These are phyloP conservation scores for Andrographis paniculata DNA, from an alignment of 305 asterid species.

Conservation along the genomic window DNA sequence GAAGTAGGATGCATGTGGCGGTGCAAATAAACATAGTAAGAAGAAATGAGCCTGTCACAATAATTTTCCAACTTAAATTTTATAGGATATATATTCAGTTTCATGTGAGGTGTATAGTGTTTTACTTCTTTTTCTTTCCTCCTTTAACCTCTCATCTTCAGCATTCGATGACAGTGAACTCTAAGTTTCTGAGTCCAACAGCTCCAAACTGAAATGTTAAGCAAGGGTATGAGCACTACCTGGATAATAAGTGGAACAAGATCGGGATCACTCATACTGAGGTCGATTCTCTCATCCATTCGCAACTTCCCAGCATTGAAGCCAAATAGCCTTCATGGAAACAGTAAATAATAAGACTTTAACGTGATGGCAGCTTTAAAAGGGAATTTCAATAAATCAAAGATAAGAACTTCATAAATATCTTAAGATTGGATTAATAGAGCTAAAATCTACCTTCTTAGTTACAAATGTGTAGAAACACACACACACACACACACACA, in stretches of 20 bases:
- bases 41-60: too few relatives aligned
- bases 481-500: background rate
- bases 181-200: background rate
- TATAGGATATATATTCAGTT: background rate
- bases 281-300: constrained; percentile 88
- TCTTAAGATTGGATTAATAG: background rate
- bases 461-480: background rate
- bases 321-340: constrained; percentile 75
- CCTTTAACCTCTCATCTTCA: background rate
- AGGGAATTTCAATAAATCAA: background rate
- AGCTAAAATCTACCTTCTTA: background rate
- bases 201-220: constrained; percentile 5
- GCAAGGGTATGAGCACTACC: constrained; percentile 35
- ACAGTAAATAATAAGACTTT: constrained; percentile 11
- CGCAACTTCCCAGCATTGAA: constrained; percentile 72
- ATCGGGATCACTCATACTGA: constrained; percentile 97
- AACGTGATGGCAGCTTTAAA: constrained; percentile 7
- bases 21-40: too few relatives aligned
- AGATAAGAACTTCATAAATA: too few relatives aligned
- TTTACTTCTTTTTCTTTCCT: background rate
- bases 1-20: too few relatives aligned
- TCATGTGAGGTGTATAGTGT: background rate
- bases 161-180: background rate
- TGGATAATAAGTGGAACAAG: constrained; percentile 92
- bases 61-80: background rate